A percentile compares a stretch with the other conserved stretches of the same genome.
phyloP scores from a whole-genome alignment of 805 yeast genomes.

The Osmozyma mogii region DNA sequence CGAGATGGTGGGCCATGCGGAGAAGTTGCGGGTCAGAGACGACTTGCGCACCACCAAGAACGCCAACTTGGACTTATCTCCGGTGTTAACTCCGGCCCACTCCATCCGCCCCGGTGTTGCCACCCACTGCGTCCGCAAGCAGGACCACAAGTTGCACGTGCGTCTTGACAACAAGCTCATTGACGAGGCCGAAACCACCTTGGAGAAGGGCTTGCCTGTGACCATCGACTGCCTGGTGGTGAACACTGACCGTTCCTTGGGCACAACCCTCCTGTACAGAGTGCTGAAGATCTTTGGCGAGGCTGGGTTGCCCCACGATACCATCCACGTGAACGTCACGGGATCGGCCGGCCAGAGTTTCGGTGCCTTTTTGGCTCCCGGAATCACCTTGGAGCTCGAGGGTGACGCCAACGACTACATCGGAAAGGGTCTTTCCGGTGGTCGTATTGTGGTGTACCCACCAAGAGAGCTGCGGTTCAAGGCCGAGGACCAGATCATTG shows the following conservation, averaged over 20 bases:
- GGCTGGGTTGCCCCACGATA: constrained; percentile 88
- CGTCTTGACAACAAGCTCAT: constrained; percentile 92
- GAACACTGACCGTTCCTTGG: constrained; percentile 94
- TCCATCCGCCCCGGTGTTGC: constrained; percentile 95
- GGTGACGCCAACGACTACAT: constrained; percentile 98
- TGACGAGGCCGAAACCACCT: constrained; percentile 92
- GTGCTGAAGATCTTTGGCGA: constrained; percentile 92
- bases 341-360: constrained; percentile 99
- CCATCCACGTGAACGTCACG: constrained; percentile 81
- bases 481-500: constrained; percentile 92
- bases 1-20: constrained; percentile 98
- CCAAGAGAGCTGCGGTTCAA: constrained; percentile 77
- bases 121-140: constrained; percentile 84
- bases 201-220: constrained; percentile 93
- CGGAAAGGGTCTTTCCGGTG: constrained; percentile 96
- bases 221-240: constrained; percentile 88
- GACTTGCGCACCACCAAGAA: constrained; percentile 84
- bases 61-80: constrained; percentile 83
- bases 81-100: constrained; percentile 95
- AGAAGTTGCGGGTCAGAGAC: constrained; percentile 77
- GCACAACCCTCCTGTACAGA: constrained; percentile 90
- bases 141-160: constrained; percentile 88
- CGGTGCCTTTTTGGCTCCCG: constrained; percentile 96
- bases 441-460: constrained; percentile 86
- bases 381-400: constrained; percentile 88